These are phyloP conservation scores for Glutinoglossum americanum DNA, from an alignment of 495 filamentous ascomycete genomes.

Conservation along the genomic window DNA sequence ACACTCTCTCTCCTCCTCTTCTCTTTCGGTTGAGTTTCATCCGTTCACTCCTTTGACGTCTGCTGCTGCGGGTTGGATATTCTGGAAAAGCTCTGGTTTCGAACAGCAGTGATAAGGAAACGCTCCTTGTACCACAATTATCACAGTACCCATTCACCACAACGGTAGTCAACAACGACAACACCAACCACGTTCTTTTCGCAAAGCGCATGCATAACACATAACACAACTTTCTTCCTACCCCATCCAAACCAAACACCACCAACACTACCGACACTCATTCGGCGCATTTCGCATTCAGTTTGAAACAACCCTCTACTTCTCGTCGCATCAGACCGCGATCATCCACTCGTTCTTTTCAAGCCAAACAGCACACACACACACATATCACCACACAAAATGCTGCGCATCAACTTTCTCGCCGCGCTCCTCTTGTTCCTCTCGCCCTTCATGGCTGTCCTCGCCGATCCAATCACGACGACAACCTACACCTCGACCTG, in stretches of 20 bases:
- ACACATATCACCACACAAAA: background rate
- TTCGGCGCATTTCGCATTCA: background rate
- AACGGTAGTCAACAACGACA: background rate
- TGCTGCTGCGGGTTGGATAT: background rate
- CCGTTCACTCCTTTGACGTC: background rate
- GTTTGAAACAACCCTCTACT: background rate
- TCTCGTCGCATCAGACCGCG: too few relatives aligned
- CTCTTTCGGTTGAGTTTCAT: background rate
- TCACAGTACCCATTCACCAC: background rate
- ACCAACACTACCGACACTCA: too few relatives aligned
- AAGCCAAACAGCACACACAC: too few relatives aligned
- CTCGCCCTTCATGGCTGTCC: background rate
- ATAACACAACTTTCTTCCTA: too few relatives aligned
- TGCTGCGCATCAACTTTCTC: background rate
- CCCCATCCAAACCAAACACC: too few relatives aligned
- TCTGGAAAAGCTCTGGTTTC: background rate
- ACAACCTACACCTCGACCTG: background rate
- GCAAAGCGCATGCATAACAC: too few relatives aligned
- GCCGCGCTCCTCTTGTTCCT: background rate
- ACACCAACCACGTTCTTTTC: too few relatives aligned
- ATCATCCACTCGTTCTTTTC: too few relatives aligned
- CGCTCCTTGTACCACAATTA: background rate
- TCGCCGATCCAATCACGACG: background rate
- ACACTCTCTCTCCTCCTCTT: background rate
- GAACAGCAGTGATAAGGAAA: background rate